phyloP scores from a whole-genome alignment of 495 filamentous ascomycete genomes.

The Terfezia claveryi region DNA sequence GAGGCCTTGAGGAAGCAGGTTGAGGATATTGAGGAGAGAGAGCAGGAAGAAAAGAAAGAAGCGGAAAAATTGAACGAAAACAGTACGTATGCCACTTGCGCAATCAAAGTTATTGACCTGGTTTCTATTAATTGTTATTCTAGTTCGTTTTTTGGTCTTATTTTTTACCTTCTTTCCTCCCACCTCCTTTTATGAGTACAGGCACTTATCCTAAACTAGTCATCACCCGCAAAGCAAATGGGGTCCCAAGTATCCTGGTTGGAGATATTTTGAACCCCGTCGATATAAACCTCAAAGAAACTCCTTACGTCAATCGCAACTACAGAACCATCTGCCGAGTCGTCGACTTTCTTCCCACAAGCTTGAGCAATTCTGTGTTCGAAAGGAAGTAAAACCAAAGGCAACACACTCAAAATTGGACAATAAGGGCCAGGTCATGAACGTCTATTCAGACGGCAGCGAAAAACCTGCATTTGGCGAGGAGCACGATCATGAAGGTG shows the following conservation, averaged over 20 bases:
- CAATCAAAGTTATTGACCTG: not conserved
- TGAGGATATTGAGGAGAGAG: slow-evolving; percentile 10
- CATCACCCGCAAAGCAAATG: too few species aligned
- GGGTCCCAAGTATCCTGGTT: slow-evolving; percentile 19
- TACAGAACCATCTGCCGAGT: slow-evolving; percentile 49
- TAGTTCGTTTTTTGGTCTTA: too few species aligned
- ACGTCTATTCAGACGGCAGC: slow-evolving; percentile 7
- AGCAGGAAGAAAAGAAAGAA: slow-evolving; percentile 8
- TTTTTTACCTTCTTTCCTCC: too few species aligned
- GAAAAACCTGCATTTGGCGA: slow-evolving; percentile 6
- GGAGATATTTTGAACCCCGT: slow-evolving; percentile 15
- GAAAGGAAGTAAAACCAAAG: slow-evolving; percentile 15
- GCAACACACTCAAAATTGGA: not conserved
- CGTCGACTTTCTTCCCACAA: slow-evolving; percentile 56
- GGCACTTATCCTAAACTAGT: too few species aligned
- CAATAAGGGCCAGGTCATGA: not conserved
- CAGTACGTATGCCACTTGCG: slow-evolving; percentile 14
- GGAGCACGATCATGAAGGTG: slow-evolving; percentile 3
- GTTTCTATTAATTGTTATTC: too few species aligned
- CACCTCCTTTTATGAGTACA: too few species aligned
- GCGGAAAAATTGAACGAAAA: slow-evolving; percentile 4
- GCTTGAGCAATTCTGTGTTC: slow-evolving; percentile 51
- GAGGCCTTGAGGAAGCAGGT: slow-evolving; percentile 18
- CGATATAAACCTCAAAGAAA: slow-evolving; percentile 21
- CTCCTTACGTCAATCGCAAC: slow-evolving; percentile 53